Base-by-base conservation (phyloP, 495 filamentous ascomycete genomes). In the Pyrenopolyporus hunteri region DNA sequence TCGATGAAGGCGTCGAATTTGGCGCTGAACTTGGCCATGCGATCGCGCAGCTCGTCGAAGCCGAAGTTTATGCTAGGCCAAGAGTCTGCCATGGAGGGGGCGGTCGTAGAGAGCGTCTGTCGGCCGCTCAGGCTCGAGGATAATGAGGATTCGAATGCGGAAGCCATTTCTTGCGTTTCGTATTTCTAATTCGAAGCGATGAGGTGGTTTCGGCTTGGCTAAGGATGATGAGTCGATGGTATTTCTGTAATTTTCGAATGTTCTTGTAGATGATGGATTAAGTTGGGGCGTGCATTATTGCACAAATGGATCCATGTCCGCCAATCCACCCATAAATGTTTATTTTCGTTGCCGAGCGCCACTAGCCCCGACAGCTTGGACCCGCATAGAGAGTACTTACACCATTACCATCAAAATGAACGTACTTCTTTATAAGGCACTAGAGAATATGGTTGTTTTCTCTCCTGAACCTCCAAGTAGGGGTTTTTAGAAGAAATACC, bases 1-100 rank as follows among this genome's bases (percentile, higher is more conserved):
- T 96, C 92, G 64, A 98, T 97, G 69, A 97, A 97, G 5, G 87
- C 87, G 69, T 98, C 94, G 64, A 98, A 98, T 53, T 84, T 89
- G 7, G 85, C 84, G 0, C 91, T 98, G 73, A 98, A 98, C 46
- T 89, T 88, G 22, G 89, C 85, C 93, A 98, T 98, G 75, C 91
- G 87, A 62, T 91, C 91, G 74, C 93, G 93, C 57, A 98, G 79
- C 59, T 97, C 92, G 56, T 98, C 93, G 75, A 98, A 98, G 54
- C 91, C 92, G 73, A 98, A 97, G 75, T 94, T 92, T 74, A 97
- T 89, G 72, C 79, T 90, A 31, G 94, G 94, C 6, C 97, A 84
- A 9, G 86, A 85, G 73, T 94, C 91, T 29, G 91, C 90, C 70
- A 83, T 74, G 16, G 80, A 83, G 16, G 73, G 71, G 35, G 72